These are phyloP conservation scores for Lactarius trivialis DNA, from an alignment of 768 basidiomycete species.

Conservation along the genomic window DNA sequence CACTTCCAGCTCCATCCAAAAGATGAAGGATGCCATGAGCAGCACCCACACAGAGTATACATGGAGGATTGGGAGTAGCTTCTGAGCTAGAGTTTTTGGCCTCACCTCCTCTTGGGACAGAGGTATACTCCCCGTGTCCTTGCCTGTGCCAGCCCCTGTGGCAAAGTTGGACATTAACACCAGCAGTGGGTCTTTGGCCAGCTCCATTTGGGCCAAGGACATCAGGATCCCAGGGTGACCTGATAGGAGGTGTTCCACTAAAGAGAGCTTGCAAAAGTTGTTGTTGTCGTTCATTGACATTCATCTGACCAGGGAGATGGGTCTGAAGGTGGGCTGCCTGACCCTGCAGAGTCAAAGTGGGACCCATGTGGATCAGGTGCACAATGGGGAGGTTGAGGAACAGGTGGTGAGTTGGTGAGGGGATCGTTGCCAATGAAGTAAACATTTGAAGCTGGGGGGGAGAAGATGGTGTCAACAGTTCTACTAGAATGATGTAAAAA, in stretches of 20 bases:
- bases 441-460: slow-evolving; percentile 27
- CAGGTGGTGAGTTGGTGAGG: too few species aligned
- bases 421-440: slow-evolving; percentile 37
- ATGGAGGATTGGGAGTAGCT: slow-evolving; percentile 60
- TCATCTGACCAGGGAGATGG: too few species aligned
- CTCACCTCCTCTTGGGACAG: slow-evolving; percentile 21
- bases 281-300: slow-evolving; percentile 58
- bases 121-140: not conserved
- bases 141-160: slow-evolving; percentile 15
- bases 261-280: slow-evolving; percentile 65
- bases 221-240: slow-evolving; percentile 5
- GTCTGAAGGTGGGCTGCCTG: too few species aligned
- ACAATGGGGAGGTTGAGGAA: too few species aligned
- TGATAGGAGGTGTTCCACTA: slow-evolving; percentile 22
- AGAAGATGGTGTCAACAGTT: slow-evolving; percentile 36
- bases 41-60: slow-evolving; percentile 56
- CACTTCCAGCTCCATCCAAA: slow-evolving; percentile 55
- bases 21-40: slow-evolving; percentile 59
- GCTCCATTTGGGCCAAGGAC: not conserved
- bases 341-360: slow-evolving; percentile 21
- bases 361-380: slow-evolving; percentile 26
- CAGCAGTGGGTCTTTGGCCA: slow-evolving; percentile 29
- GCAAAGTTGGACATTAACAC: slow-evolving; percentile 30
- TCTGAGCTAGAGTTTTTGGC: slow-evolving; percentile 45
- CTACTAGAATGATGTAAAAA: too few species aligned